phyloP scores from a whole-genome alignment of 2,329 filamentous ascomycete species.

The Colletotrichum higginsianum region DNA sequence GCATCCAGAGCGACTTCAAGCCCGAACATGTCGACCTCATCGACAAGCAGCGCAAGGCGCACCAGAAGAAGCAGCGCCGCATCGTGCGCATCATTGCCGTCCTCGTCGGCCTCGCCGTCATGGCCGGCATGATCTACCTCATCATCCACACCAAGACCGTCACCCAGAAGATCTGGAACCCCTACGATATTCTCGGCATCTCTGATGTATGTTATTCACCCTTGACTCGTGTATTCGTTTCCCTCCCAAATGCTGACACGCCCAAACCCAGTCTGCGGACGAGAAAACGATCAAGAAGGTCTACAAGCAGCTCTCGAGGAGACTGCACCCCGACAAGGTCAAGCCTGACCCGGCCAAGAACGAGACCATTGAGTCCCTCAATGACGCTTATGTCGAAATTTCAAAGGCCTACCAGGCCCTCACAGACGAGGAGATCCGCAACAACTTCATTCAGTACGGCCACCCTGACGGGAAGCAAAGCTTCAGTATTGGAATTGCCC shows the following conservation, averaged over 20 bases:
- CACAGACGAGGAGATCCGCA: slow-evolving; percentile 96
- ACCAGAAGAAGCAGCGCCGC: slow-evolving; percentile 91
- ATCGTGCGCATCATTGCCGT: slow-evolving; percentile 87
- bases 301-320: slow-evolving; percentile 89
- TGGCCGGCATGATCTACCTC: slow-evolving; percentile 93
- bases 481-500: slow-evolving; percentile 96
- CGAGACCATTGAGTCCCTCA: slow-evolving; percentile 87
- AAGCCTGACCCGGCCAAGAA: slow-evolving; percentile 88
- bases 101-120: slow-evolving; percentile 83
- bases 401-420: slow-evolving; percentile 98
- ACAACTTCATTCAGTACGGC: slow-evolving; percentile 96
- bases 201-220: slow-evolving; percentile 73
- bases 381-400: slow-evolving; percentile 91
- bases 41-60: slow-evolving; percentile 84
- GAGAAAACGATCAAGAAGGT: slow-evolving; percentile 94
- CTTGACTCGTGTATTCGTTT: background rate
- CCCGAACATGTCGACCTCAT: slow-evolving; percentile 89
- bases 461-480: slow-evolving; percentile 99
- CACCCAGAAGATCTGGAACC: slow-evolving; percentile 89
- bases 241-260: slow-evolving; percentile 27
- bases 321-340: slow-evolving; percentile 94
- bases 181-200: slow-evolving; percentile 93
- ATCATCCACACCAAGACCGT: slow-evolving; percentile 84
- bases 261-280: slow-evolving; percentile 71
- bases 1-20: slow-evolving; percentile 86